phyloP scores from a whole-genome alignment of 1,284 basidiomycete species.

The Salmacisia buchloeana region DNA sequence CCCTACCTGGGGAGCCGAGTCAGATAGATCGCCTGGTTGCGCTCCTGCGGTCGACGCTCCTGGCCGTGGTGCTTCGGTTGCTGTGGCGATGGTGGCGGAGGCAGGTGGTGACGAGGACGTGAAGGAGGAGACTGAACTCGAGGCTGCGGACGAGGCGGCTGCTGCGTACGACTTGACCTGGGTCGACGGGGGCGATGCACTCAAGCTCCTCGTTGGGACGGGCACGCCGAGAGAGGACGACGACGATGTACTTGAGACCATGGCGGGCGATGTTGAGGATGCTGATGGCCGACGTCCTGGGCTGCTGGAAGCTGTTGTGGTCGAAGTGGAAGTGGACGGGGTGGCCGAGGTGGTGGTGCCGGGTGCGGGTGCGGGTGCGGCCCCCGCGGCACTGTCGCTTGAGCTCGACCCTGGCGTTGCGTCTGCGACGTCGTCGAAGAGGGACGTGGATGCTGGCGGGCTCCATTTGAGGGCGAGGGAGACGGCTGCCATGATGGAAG shows the following conservation, averaged over 20 bases:
- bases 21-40: neutral
- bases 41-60: neutral
- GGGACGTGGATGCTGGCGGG: conserved; percentile 25
- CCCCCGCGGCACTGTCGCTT: neutral
- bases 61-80: conserved; percentile 7
- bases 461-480: conserved; percentile 30
- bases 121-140: neutral
- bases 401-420: neutral
- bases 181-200: neutral
- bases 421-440: conserved; percentile 27
- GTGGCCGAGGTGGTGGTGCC: neutral
- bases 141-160: neutral
- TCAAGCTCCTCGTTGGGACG: conserved; percentile 4
- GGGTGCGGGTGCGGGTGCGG: neutral
- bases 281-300: neutral
- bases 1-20: neutral
- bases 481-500: conserved; percentile 18
- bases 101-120: neutral
- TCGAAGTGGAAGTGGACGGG: neutral
- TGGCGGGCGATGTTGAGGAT: neutral
- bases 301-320: neutral
- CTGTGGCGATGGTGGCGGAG: neutral
- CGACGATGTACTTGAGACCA: too few relatives aligned
- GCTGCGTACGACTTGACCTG: neutral
- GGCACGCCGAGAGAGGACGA: neutral